Conservation (phyloP, 495 filamentous ascomycete genomes). For the Lindgomyces ingoldianus region DNA sequence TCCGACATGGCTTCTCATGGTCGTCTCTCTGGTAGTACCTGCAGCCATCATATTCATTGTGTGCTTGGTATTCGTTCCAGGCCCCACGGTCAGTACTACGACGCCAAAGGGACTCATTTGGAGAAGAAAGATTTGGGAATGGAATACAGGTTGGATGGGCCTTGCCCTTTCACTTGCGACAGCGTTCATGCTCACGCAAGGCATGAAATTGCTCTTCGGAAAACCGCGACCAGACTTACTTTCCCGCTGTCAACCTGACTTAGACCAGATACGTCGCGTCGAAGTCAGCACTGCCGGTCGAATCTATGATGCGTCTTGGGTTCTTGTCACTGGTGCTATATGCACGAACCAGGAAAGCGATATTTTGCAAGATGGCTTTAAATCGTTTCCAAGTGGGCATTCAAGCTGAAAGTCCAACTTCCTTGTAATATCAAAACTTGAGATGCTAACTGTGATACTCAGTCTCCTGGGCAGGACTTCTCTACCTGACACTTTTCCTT, state of each 20-base stretch:
- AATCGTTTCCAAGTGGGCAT: slow-evolving; percentile 69
- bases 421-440: not conserved
- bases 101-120: slow-evolving; percentile 45
- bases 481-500: slow-evolving; percentile 65
- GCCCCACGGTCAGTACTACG: slow-evolving; percentile 40
- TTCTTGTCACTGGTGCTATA: slow-evolving; percentile 56
- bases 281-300: slow-evolving; percentile 56
- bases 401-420: slow-evolving; percentile 57
- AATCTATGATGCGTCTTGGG: slow-evolving; percentile 48
- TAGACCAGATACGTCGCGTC: slow-evolving; percentile 48
- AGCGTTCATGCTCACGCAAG: slow-evolving; percentile 61
- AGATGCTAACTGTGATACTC: not conserved
- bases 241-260: slow-evolving; percentile 60
- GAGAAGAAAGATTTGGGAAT: slow-evolving; percentile 62
- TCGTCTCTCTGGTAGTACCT: slow-evolving; percentile 57
- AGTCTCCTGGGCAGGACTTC: slow-evolving; percentile 65
- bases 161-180: slow-evolving; percentile 58
- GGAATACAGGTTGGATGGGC: slow-evolving; percentile 66
- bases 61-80: slow-evolving; percentile 54
- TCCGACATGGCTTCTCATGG: slow-evolving; percentile 51
- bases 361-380: slow-evolving; percentile 60
- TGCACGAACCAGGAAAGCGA: slow-evolving; percentile 50
- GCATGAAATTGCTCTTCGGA: slow-evolving; percentile 64
- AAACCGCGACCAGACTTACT: slow-evolving; percentile 68
- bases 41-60: slow-evolving; percentile 54